Evolutionary conservation across 2,329 filamentous ascomycete genomes (phyloP).

Genomic region (Xylaria sp.): DNA sequence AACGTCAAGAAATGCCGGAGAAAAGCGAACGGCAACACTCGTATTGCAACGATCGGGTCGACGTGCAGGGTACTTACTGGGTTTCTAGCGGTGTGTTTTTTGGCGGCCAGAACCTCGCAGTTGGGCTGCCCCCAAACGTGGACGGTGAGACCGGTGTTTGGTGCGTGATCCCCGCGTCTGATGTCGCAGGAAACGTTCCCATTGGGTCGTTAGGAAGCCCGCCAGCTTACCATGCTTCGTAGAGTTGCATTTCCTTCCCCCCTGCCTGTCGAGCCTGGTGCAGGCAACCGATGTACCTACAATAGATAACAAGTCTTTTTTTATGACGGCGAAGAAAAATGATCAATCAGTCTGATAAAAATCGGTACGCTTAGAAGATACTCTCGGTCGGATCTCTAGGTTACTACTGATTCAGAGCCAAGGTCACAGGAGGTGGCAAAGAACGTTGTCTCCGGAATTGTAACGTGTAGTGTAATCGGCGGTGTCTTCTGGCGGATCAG

Average conservation of each 20-base stretch:
- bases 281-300: neutral
- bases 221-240: constrained; percentile 23
- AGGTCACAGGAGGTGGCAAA: constrained; percentile 15
- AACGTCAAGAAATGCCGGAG: neutral
- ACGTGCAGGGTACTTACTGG: constrained; percentile 5
- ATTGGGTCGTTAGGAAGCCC: constrained; percentile 41
- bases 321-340: neutral
- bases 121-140: constrained; percentile 18
- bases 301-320: neutral
- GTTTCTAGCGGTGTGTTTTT: constrained; percentile 26
- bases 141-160: constrained; percentile 40
- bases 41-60: neutral
- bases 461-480: constrained; percentile 6
- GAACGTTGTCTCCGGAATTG: constrained; percentile 3
- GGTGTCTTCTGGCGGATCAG: constrained; percentile 11
- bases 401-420: constrained; percentile 4
- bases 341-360: constrained; percentile 18
- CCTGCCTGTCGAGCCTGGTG: neutral
- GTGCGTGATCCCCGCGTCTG: constrained; percentile 44
- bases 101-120: constrained; percentile 4
- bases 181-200: constrained; percentile 41
- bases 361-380: neutral
- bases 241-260: constrained; percentile 39
- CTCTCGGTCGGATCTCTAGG: constrained; percentile 1
- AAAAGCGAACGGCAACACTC: neutral